phyloP scores from a whole-genome alignment of 805 yeast species.

The Kregervanrija fluxuum region DNA sequence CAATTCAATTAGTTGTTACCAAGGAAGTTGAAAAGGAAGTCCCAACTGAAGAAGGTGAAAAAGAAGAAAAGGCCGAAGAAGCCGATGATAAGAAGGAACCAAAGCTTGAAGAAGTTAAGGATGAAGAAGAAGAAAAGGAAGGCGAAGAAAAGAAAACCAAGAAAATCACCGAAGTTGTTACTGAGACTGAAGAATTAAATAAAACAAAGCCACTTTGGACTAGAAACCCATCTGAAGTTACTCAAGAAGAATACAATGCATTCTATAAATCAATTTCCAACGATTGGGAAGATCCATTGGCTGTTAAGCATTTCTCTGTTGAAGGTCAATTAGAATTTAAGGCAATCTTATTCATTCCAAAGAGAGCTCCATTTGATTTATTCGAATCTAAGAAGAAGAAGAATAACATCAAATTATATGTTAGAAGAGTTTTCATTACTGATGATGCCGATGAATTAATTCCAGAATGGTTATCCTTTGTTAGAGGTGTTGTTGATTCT shows the following conservation, averaged over 20 bases:
- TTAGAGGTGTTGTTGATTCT: constrained; percentile 99
- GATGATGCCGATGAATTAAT: constrained; percentile 99
- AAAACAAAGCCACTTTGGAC: constrained; percentile 99
- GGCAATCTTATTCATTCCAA: constrained; percentile 95
- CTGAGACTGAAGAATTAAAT: constrained; percentile 97
- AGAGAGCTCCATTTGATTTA: constrained; percentile 98
- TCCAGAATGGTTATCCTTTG: constrained; percentile 97
- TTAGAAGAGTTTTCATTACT: constrained; percentile 98
- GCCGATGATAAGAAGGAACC: constrained; percentile 44
- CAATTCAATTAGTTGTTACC: constrained; percentile 95
- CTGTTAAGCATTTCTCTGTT: constrained; percentile 98
- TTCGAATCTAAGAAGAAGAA: constrained; percentile 99
- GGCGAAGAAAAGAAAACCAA: constrained; percentile 71
- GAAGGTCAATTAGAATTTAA: constrained; percentile 99
- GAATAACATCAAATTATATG: constrained; percentile 96
- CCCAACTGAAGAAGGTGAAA: constrained; percentile 69
- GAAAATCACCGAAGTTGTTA: constrained; percentile 86
- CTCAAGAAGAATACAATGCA: constrained; percentile 97
- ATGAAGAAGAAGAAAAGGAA: constrained; percentile 43
- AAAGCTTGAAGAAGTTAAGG: constrained; percentile 42
- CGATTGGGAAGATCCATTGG: constrained; percentile 99
- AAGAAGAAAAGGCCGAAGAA: constrained; percentile 43
- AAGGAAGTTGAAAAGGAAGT: constrained; percentile 99
- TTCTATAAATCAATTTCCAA: constrained; percentile 98
- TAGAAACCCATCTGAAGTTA: constrained; percentile 94